phyloP scores from a whole-genome alignment of 2,329 filamentous ascomycete species.

The Talaromyces albobiverticillius region DNA sequence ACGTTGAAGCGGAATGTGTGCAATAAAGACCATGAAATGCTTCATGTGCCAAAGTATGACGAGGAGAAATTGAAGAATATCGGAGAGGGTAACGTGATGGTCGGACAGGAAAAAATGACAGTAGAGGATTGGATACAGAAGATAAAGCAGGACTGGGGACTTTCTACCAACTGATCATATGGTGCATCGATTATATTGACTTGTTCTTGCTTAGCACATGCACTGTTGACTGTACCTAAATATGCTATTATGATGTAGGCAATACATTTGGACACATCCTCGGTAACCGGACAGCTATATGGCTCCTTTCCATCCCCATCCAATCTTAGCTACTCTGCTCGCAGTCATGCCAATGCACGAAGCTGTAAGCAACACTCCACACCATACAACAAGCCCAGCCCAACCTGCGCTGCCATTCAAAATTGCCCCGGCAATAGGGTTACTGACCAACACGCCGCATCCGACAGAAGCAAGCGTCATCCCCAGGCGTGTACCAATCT shows the following conservation, averaged over 20 bases:
- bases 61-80: not conserved
- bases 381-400: not conserved
- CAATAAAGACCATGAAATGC: not conserved
- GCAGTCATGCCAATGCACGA: not conserved
- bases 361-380: conserved; percentile 1
- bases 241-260: too few species aligned
- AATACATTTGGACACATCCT: too few species aligned
- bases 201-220: too few species aligned
- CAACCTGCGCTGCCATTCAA: conserved; percentile 1
- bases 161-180: not conserved
- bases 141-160: not conserved
- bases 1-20: not conserved
- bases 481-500: conserved; percentile 3
- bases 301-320: not conserved
- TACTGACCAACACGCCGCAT: conserved; percentile 6
- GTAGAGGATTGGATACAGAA: not conserved
- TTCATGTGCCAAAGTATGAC: not conserved
- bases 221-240: too few species aligned
- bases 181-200: too few species aligned
- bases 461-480: conserved; percentile 1
- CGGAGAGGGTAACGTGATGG: not conserved
- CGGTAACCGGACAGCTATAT: too few species aligned
- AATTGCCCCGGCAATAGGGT: conserved; percentile 5
- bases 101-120: not conserved
- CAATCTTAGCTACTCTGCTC: conserved; percentile 2